Conservation (phyloP, 345 rosid species). For the Populus nigra region DNA sequence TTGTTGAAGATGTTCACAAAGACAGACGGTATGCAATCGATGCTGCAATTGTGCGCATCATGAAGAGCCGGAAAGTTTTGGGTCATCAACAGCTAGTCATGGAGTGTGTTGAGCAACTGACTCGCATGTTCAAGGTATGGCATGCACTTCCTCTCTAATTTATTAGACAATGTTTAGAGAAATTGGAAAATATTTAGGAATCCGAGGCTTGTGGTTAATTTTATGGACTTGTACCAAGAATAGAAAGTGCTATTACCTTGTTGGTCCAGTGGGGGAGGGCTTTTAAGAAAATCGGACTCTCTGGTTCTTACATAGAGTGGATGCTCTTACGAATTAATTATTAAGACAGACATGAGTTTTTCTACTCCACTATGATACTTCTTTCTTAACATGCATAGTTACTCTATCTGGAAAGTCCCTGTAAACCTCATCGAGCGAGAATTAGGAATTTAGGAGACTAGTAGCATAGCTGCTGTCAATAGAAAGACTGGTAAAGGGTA, state of each 20-base stretch:
- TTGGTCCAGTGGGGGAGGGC: background rate
- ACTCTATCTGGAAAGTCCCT: background rate
- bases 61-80: constrained; percentile 87
- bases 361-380: background rate
- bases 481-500: background rate
- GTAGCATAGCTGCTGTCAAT: background rate
- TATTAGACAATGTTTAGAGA: background rate
- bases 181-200: background rate
- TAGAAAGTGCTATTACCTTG: background rate
- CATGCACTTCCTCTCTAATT: background rate
- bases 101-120: constrained; percentile 90
- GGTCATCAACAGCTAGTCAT: constrained; percentile 79
- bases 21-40: constrained; percentile 90
- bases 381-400: background rate
- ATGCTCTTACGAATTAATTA: background rate
- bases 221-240: background rate
- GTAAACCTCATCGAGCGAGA: background rate
- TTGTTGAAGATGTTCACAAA: constrained; percentile 90
- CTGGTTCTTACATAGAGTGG: background rate
- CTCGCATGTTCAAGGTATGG: constrained; percentile 91
- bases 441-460: background rate
- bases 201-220: background rate
- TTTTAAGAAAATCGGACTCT: background rate
- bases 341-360: background rate
- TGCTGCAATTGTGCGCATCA: constrained; percentile 96